These are phyloP conservation scores for Cryptococcus amylolentus DNA, from an alignment of 1,284 basidiomycete genomes.

Conservation along the genomic window DNA sequence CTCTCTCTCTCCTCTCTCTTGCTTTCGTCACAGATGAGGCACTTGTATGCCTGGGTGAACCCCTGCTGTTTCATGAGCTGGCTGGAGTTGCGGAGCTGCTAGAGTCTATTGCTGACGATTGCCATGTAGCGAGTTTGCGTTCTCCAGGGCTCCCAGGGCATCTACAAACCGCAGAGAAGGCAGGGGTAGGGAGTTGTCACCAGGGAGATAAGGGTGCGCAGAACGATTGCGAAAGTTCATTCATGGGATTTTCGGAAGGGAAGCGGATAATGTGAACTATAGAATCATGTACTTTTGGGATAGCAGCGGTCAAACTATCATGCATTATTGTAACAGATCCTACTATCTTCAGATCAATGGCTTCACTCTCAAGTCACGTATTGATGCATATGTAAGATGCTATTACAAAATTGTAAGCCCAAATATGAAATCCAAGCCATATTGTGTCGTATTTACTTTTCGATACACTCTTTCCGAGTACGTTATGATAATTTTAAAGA, in stretches of 20 bases:
- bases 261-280: conserved; percentile 2
- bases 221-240: background rate
- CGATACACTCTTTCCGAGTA: background rate
- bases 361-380: background rate
- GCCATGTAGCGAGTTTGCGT: conserved; percentile 75
- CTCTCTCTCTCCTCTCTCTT: background rate
- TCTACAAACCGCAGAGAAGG: conserved; percentile 28
- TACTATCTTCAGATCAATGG: background rate
- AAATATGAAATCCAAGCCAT: background rate
- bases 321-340: conserved; percentile 2
- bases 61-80: too few species aligned
- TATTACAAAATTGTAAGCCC: conserved; percentile 5
- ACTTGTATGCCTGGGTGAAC: too few species aligned
- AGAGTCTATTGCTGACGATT: background rate
- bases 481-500: too few species aligned
- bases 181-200: conserved; percentile 38
- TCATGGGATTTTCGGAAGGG: background rate
- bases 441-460: background rate
- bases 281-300: conserved; percentile 4
- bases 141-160: conserved; percentile 78
- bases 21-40: too few species aligned
- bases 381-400: conserved; percentile 18
- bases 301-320: background rate
- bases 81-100: background rate
- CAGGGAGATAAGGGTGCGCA: conserved; percentile 24